Conservation (phyloP, 352 stramenopile genomes). For the Globisporangium alternatum region DNA sequence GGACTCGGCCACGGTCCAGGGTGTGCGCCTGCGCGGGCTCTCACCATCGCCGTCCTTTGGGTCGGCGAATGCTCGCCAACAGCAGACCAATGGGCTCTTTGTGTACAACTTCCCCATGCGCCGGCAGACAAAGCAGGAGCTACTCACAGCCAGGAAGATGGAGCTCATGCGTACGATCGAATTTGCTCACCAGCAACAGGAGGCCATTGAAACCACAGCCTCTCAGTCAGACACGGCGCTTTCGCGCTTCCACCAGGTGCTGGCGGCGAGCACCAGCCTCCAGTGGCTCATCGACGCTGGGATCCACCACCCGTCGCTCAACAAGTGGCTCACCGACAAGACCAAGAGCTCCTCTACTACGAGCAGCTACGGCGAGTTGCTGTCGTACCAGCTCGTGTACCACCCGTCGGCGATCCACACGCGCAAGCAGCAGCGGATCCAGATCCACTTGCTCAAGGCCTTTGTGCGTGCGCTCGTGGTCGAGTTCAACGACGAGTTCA, state of each 20-base stretch:
- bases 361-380: conserved; percentile 32
- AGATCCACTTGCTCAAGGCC: conserved; percentile 80
- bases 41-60: conserved; percentile 16
- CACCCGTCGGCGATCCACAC: conserved; percentile 82
- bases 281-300: conserved; percentile 62
- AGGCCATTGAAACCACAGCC: conserved; percentile 22
- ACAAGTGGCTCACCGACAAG: conserved; percentile 29
- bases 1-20: conserved; percentile 76
- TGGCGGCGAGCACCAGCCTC: conserved; percentile 35
- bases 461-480: conserved; percentile 66
- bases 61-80: background rate
- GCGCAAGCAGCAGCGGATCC: conserved; percentile 74
- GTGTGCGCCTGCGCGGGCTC: conserved; percentile 58
- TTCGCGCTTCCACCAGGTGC: conserved; percentile 47
- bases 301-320: conserved; percentile 40
- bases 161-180: conserved; percentile 65
- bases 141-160: conserved; percentile 46
- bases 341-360: conserved; percentile 9
- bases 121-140: conserved; percentile 43
- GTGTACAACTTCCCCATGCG: conserved; percentile 87
- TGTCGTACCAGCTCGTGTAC: conserved; percentile 80
- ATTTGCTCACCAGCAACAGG: conserved; percentile 57
- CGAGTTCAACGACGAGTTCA: conserved; percentile 88
- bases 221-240: conserved; percentile 16
- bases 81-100: conserved; percentile 22